Evolutionary conservation across 768 basidiomycete genomes (phyloP).

Genomic region (Tephrocybe sp.): DNA sequence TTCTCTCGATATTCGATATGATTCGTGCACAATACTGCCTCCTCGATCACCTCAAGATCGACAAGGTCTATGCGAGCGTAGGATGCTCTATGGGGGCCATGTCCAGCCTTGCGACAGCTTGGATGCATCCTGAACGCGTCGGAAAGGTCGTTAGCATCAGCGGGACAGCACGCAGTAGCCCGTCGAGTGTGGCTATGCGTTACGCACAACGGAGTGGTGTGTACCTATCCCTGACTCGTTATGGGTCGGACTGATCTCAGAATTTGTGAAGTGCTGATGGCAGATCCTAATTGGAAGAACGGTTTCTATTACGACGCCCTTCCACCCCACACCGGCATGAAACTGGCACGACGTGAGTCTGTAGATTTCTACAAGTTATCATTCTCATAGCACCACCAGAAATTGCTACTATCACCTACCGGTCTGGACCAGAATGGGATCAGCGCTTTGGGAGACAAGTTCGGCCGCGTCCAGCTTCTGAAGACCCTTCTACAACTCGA

Average conservation of each 20-base stretch:
- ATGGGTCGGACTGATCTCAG: not conserved
- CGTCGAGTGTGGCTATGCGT: slow-evolving; percentile 92
- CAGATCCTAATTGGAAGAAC: slow-evolving; percentile 99
- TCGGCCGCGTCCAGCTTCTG: slow-evolving; percentile 39
- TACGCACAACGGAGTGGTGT: slow-evolving; percentile 94
- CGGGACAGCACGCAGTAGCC: slow-evolving; percentile 90
- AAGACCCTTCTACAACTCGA: slow-evolving; percentile 32
- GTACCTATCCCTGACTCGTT: slow-evolving; percentile 23
- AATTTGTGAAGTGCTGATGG: slow-evolving; percentile 83
- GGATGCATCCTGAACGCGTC: slow-evolving; percentile 87
- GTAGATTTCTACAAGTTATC: not conserved
- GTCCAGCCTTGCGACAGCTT: slow-evolving; percentile 96
- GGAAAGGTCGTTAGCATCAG: slow-evolving; percentile 92
- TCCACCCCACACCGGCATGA: slow-evolving; percentile 99
- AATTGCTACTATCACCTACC: slow-evolving; percentile 98
- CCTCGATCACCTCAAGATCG: slow-evolving; percentile 80
- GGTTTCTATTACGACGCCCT: slow-evolving; percentile 95
- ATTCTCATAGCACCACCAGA: slow-evolving; percentile 46
- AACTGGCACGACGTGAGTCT: slow-evolving; percentile 84
- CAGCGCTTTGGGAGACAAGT: slow-evolving; percentile 89
- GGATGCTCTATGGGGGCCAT: slow-evolving; percentile 98
- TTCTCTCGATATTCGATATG: slow-evolving; percentile 96
- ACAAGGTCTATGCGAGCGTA: slow-evolving; percentile 89
- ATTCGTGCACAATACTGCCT: slow-evolving; percentile 88
- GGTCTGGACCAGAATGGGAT: slow-evolving; percentile 99